Percentiles rank a stretch among this genome's conserved stretches.
These are phyloP conservation scores for Serendipita sp. DNA, from an alignment of 768 basidiomycete species.

Conservation along the genomic window DNA sequence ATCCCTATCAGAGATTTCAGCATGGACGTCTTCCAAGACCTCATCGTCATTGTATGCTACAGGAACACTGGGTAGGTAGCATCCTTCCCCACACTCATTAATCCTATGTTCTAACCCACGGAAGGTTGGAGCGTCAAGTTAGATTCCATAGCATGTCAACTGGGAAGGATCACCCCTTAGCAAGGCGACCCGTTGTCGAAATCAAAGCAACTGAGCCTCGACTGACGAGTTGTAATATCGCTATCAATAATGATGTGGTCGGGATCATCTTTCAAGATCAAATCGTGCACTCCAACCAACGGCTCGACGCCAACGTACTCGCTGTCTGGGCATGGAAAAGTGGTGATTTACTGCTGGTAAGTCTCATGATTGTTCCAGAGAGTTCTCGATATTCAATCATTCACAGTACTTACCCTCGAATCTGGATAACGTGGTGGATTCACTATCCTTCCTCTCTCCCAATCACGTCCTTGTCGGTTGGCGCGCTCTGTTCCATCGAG, in stretches of 20 bases:
- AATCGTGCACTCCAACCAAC: neutral
- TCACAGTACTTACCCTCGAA: neutral
- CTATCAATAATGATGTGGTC: neutral
- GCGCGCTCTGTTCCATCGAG: neutral
- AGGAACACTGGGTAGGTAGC: neutral
- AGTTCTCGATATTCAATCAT: neutral
- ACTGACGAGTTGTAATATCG: neutral
- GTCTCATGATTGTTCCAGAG: neutral
- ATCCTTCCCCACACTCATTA: neutral
- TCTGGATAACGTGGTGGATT: neutral
- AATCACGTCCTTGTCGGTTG: neutral
- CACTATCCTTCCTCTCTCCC: neutral
- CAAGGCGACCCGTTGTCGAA: neutral
- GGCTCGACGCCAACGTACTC: neutral
- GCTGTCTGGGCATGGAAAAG: neutral
- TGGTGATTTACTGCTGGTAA: neutral
- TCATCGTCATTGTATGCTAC: neutral
- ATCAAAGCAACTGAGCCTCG: neutral
- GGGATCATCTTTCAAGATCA: neutral
- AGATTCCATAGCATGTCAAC: neutral
- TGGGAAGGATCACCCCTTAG: neutral
- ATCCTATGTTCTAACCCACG: neutral
- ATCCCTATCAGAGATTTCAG: neutral
- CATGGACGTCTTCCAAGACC: constrained; percentile 4
- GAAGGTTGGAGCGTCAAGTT: neutral